A percentile compares a stretch with the other conserved stretches of the same genome.
phyloP scores from a whole-genome alignment of 1,284 basidiomycete genomes.

The Cystobasidium slooffiae region DNA sequence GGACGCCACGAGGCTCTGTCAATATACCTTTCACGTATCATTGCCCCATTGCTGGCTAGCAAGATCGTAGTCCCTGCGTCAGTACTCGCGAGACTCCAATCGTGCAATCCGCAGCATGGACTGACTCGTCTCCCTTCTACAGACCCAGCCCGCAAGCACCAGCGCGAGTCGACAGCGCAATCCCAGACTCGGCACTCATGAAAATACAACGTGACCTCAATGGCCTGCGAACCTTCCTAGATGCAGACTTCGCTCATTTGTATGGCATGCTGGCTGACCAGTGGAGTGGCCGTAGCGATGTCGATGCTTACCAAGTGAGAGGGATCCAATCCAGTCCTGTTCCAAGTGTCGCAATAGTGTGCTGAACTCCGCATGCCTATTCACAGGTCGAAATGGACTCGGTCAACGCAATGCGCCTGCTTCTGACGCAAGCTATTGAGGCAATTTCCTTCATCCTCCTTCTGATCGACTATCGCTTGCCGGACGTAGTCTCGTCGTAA shows the following conservation, averaged over 20 bases:
- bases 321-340: neutral
- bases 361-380: neutral
- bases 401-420: slow-evolving; percentile 69
- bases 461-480: slow-evolving; percentile 85
- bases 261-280: slow-evolving; percentile 18
- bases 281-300: slow-evolving; percentile 36
- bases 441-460: slow-evolving; percentile 91
- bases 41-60: slow-evolving; percentile 84
- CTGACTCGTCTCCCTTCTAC: no score
- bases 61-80: slow-evolving; percentile 71
- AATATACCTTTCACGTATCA: slow-evolving; percentile 79
- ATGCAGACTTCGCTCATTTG: slow-evolving; percentile 54
- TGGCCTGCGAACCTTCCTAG: slow-evolving; percentile 73
- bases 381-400: slow-evolving; percentile 79
- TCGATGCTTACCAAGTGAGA: neutral
- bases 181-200: slow-evolving; percentile 69
- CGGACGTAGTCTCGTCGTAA: slow-evolving; percentile 80
- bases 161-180: slow-evolving; percentile 59
- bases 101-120: no score
- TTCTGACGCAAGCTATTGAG: slow-evolving; percentile 83
- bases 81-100: slow-evolving; percentile 51
- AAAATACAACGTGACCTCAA: slow-evolving; percentile 77
- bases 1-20: slow-evolving; percentile 87
- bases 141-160: slow-evolving; percentile 35
- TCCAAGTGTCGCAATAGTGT: neutral